Evolutionary conservation across 108 stramenopile species (phyloP).

Genomic region (Cylindrotheca fusiformis): DNA sequence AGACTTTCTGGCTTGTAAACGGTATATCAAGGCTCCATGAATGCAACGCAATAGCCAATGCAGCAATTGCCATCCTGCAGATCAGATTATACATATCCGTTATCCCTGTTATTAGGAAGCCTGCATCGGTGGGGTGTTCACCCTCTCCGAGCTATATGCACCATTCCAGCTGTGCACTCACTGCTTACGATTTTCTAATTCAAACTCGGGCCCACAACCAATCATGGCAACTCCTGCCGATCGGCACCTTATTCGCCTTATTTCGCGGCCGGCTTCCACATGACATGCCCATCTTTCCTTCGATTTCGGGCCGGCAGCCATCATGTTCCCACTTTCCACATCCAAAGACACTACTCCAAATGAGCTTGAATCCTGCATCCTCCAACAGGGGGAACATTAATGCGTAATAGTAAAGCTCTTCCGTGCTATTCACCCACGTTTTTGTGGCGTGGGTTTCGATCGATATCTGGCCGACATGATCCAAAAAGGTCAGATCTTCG

Average conservation of each 20-base stretch:
- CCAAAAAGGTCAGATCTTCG: conserved; percentile 57
- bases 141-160: no score
- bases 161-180: no score
- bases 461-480: conserved; percentile 54
- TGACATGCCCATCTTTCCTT: conserved; percentile 34
- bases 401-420: conserved; percentile 63
- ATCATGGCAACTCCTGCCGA: conserved; percentile 31
- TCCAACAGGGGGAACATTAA: conserved; percentile 52
- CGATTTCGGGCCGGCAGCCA: conserved; percentile 50
- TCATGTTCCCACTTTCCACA: conserved; percentile 43
- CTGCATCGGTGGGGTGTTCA: no score
- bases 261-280: conserved; percentile 53
- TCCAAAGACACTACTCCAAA: conserved; percentile 36
- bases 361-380: conserved; percentile 58
- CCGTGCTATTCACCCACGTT: conserved; percentile 52
- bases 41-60: no score
- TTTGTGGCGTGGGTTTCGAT: conserved; percentile 62
- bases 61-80: no score
- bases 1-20: no score
- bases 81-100: no score
- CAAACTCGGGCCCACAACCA: no score
- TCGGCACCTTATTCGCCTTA: conserved; percentile 30
- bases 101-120: no score
- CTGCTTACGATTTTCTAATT: no score
- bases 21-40: no score